Percentiles rank a stretch among this genome's conserved stretches.
Evolutionary conservation across 2,329 filamentous ascomycete species (phyloP).

Genomic region (Zarea fungicola): DNA sequence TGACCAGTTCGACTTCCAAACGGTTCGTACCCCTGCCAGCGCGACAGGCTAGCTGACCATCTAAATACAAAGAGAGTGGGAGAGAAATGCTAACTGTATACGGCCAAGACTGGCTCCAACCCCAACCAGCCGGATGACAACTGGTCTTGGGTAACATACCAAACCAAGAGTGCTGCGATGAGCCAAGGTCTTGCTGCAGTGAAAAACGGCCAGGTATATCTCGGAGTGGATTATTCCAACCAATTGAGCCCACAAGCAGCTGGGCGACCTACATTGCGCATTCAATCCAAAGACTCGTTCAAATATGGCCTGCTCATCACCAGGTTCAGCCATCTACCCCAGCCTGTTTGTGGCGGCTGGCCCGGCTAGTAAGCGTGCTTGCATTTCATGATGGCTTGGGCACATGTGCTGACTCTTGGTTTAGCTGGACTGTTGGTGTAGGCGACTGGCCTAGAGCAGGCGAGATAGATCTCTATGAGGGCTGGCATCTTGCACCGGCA

Average conservation of each 20-base stretch:
- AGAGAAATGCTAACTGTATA: not conserved
- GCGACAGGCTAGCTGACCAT: no score
- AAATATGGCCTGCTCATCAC: slow-evolving; percentile 60
- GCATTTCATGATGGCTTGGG: not conserved
- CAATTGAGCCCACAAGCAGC: not conserved
- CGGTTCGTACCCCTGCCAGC: slow-evolving; percentile 17
- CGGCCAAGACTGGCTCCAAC: slow-evolving; percentile 14
- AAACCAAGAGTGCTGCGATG: slow-evolving; percentile 24
- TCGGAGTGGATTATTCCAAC: slow-evolving; percentile 27
- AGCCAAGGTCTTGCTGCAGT: slow-evolving; percentile 25
- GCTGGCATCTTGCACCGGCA: slow-evolving; percentile 46
- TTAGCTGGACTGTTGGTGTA: slow-evolving; percentile 38
- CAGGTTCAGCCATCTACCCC: slow-evolving; percentile 62
- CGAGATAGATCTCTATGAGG: slow-evolving; percentile 62
- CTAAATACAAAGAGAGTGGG: no score
- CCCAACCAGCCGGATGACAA: slow-evolving; percentile 48
- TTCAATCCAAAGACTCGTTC: slow-evolving; percentile 56
- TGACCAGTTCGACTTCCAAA: slow-evolving; percentile 33
- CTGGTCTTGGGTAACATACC: slow-evolving; percentile 55
- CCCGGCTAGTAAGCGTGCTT: slow-evolving; percentile 52
- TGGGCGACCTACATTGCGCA: slow-evolving; percentile 48
- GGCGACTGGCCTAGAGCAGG: slow-evolving; percentile 43
- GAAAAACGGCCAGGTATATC: slow-evolving; percentile 24
- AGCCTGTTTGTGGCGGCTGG: slow-evolving; percentile 60
- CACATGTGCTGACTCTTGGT: not conserved